Evolutionary conservation across 139 green algal genomes (phyloP), one percentile per base, ranked within the genome.

Genomic region (Coccomyxa sp.): DNA sequence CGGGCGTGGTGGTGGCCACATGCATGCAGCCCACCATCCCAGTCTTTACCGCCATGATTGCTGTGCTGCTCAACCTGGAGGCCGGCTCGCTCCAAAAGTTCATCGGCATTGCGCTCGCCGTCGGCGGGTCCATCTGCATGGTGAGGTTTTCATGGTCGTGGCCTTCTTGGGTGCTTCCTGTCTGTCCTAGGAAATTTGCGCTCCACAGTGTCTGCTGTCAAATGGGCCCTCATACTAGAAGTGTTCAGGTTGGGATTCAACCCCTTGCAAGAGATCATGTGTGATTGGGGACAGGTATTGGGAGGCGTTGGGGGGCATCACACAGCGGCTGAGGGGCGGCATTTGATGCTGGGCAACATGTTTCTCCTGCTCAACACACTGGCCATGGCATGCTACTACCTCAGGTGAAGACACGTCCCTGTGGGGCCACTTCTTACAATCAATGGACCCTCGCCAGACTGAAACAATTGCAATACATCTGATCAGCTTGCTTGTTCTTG

Each of bases 11-110:
- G 28, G 85, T 95, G 23, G 92, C 92, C 13, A 91, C 90, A 0
- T 95, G 91, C 89, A 94, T 95, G 88, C 92, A 95, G 87, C 92
- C 92, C 32, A 88, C 88, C 58, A 92, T 95, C 74, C 92, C 92
- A 0, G 91, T 95, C 45, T 90, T 93, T 77, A 92, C 91, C 12
- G 87, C 87, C 31, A 77, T 89, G 76, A n/a, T 95, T 57, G 89
- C 90, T 14, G 86, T 95, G 7, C 58, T 80, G 11, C 81, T 93
- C 28, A 15, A 76, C 0, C 87, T 94, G 66, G 86, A 91, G 67
- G 58, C 77, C 0, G 86, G 87, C 27, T 89, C 86, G 13, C 77
- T 92, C 16, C 90, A 91, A n/a, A 95, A 96, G 83, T 81, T 96
- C 0, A 80, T 81, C 12, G 91, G 91, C 79, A 90, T 94, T 17